phyloP scores from a whole-genome alignment of 2,329 filamentous ascomycete genomes.

The Monilinia vaccinii-corymbosi region DNA sequence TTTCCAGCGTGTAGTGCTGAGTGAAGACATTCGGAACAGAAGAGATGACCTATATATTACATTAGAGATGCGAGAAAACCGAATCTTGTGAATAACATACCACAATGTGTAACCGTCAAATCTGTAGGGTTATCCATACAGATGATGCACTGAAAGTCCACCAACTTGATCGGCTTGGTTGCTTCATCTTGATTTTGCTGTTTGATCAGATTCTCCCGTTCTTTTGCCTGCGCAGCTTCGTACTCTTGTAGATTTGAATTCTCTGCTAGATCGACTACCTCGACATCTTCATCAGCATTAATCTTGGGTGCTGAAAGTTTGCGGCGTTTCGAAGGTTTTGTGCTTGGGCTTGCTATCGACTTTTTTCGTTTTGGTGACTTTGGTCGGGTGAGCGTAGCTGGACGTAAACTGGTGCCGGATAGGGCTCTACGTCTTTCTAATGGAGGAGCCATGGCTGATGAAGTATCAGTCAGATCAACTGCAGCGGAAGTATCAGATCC shows the following conservation, averaged over 20 bases:
- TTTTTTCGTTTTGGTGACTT: not conserved
- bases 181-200: constrained; percentile 37
- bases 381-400: constrained; percentile 11
- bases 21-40: constrained; percentile 54
- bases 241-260: constrained; percentile 23
- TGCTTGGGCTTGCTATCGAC: not conserved
- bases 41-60: constrained; percentile 46
- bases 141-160: constrained; percentile 54
- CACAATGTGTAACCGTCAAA: constrained; percentile 56
- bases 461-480: constrained; percentile 24
- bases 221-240: constrained; percentile 22
- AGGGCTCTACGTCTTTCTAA: constrained; percentile 23
- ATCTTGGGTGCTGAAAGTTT: not conserved
- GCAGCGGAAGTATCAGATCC: constrained; percentile 12
- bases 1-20: constrained; percentile 47
- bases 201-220: constrained; percentile 25
- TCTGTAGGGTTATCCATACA: constrained; percentile 54
- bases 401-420: constrained; percentile 8
- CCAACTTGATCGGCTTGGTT: constrained; percentile 42
- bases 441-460: constrained; percentile 16
- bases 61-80: constrained; percentile 12
- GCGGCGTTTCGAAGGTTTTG: constrained; percentile 1
- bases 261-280: constrained; percentile 24
- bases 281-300: constrained; percentile 13
- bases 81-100: constrained; percentile 36